These are phyloP conservation scores for Symbiodinium natans DNA, from an alignment of 73 alveolate genomes.

Conservation along the genomic window DNA sequence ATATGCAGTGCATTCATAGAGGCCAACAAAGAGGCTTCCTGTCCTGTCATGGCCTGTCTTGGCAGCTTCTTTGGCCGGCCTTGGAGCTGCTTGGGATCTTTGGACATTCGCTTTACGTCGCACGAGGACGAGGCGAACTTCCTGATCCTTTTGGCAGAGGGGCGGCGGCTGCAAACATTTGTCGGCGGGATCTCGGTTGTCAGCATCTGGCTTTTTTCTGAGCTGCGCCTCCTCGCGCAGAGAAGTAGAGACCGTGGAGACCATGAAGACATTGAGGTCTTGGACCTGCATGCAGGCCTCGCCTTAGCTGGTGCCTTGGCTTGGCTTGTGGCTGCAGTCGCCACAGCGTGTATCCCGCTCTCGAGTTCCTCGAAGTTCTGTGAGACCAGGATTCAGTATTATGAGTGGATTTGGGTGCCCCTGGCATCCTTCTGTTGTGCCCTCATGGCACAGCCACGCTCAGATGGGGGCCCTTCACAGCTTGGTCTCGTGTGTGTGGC, in stretches of 20 bases:
- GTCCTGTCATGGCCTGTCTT: background rate
- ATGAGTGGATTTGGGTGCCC: background rate
- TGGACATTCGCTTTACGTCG: background rate
- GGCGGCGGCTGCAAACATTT: background rate
- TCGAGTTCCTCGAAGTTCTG: background rate
- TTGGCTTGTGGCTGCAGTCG: background rate
- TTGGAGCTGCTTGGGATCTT: background rate
- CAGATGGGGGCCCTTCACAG: background rate
- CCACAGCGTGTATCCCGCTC: background rate
- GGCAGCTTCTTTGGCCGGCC: too few relatives aligned
- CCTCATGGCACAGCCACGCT: background rate
- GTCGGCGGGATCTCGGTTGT: background rate
- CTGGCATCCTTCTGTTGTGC: background rate
- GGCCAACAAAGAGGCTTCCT: too few relatives aligned
- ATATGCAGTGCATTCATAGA: too few relatives aligned
- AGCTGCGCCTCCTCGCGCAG: background rate
- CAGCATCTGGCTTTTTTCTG: background rate
- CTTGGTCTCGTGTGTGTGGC: background rate
- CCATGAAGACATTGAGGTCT: background rate
- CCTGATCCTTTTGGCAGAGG: background rate
- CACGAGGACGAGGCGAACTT: background rate
- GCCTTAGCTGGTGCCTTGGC: background rate
- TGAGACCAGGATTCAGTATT: too few relatives aligned
- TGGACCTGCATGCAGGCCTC: background rate
- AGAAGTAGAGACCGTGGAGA: too few relatives aligned